Evolutionary conservation across 495 filamentous ascomycete genomes (phyloP).

Genomic region (Penicillium desertorum): DNA sequence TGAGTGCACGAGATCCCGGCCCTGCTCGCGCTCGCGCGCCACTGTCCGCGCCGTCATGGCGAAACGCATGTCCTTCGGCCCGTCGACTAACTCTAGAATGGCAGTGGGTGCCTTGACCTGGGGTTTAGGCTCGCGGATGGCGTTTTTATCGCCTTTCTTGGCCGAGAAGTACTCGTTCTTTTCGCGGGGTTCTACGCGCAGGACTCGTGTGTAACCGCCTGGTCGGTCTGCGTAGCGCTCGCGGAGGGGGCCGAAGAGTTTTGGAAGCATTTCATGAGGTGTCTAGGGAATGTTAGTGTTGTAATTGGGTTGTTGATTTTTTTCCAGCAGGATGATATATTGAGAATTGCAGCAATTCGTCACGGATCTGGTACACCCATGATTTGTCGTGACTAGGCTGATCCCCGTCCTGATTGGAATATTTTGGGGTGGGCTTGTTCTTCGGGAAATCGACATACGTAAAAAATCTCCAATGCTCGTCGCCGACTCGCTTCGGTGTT

Average conservation of each 20-base stretch:
- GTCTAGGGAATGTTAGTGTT: constrained; percentile 41
- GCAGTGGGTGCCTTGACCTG: constrained; percentile 81
- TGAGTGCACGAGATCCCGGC: constrained; percentile 55
- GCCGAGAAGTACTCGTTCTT: constrained; percentile 31
- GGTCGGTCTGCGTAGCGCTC: constrained; percentile 76
- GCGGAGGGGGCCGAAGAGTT: constrained; percentile 80
- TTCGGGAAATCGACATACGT: constrained; percentile 54
- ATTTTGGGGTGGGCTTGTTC: neutral
- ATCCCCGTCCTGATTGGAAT: neutral
- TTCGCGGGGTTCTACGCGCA: constrained; percentile 74
- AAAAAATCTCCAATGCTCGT: constrained; percentile 73
- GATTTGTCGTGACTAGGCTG: neutral
- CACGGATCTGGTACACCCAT: neutral
- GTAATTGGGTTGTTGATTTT: constrained; percentile 3
- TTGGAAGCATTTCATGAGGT: constrained; percentile 70
- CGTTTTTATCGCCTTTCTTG: constrained; percentile 20
- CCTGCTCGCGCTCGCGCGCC: constrained; percentile 56
- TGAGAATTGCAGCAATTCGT: neutral
- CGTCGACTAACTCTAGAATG: constrained; percentile 95
- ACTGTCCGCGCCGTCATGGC: constrained; percentile 83
- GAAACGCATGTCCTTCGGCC: constrained; percentile 92
- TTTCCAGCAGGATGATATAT: neutral
- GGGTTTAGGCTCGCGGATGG: constrained; percentile 25
- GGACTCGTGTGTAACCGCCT: constrained; percentile 92
- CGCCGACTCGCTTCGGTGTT: constrained; percentile 73